These are phyloP conservation scores for Curvularia lunata DNA, from an alignment of 2,329 filamentous ascomycete genomes.

Conservation along the genomic window DNA sequence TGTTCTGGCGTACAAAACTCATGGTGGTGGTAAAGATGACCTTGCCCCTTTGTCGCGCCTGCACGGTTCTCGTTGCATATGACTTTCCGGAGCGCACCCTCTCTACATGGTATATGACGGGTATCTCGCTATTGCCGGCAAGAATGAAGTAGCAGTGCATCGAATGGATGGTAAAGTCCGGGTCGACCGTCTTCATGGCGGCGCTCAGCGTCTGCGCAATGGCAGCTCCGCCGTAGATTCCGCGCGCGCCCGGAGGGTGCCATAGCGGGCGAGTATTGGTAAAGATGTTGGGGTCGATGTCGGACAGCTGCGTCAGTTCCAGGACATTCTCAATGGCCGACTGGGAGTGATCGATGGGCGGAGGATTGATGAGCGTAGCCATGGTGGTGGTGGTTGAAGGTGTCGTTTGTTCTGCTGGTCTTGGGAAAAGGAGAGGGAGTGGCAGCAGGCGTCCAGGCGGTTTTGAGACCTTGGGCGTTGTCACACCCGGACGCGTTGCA, in stretches of 20 bases:
- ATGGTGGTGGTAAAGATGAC: constrained; percentile 96
- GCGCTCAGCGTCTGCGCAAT: constrained; percentile 91
- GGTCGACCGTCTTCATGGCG: constrained; percentile 83
- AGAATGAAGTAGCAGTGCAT: constrained; percentile 99
- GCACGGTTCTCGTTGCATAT: constrained; percentile 93
- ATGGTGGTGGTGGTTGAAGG: constrained; percentile 24
- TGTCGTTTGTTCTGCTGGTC: not conserved
- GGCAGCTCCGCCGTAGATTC: constrained; percentile 90
- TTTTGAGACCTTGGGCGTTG: not conserved
- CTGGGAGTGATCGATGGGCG: constrained; percentile 72
- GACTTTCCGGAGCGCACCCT: constrained; percentile 87
- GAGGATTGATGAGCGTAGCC: constrained; percentile 75
- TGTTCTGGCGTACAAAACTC: constrained; percentile 77
- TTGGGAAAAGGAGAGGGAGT: not conserved
- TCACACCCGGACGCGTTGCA: not conserved
- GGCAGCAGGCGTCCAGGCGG: not conserved
- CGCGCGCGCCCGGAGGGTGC: constrained; percentile 89
- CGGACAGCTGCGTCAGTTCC: constrained; percentile 79
- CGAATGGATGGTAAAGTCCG: constrained; percentile 83
- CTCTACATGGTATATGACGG: constrained; percentile 94
- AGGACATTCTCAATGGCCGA: constrained; percentile 88
- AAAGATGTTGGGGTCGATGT: constrained; percentile 85
- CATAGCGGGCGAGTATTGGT: constrained; percentile 91
- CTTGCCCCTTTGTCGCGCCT: constrained; percentile 84
- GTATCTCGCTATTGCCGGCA: constrained; percentile 81